phyloP scores from a whole-genome alignment of 2,329 filamentous ascomycete species.

The Penicillium sp. region DNA sequence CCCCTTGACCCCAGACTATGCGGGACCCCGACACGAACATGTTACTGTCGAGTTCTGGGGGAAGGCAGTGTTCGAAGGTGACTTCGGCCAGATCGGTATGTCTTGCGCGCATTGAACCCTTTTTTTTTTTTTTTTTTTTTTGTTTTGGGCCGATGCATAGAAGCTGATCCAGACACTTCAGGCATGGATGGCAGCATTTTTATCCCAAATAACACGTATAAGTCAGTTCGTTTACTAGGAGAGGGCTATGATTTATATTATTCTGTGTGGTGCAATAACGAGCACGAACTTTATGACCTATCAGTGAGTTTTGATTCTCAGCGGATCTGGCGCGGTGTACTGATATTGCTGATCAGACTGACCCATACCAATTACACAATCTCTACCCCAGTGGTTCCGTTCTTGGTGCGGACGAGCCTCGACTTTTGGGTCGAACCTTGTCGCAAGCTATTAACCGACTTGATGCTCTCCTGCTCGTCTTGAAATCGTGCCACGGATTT shows the following conservation, averaged over 20 bases:
- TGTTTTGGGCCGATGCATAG: too few relatives aligned
- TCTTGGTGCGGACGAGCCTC: not conserved
- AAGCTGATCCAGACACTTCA: conserved; percentile 4
- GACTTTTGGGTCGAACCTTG: conserved; percentile 23
- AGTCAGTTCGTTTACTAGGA: conserved; percentile 38
- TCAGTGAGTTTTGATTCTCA: conserved; percentile 18
- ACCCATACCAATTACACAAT: conserved; percentile 40
- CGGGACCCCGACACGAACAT: conserved; percentile 50
- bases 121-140: not conserved
- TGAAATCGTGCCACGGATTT: conserved; percentile 40
- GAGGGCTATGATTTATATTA: conserved; percentile 41
- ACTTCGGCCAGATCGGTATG: conserved; percentile 28
- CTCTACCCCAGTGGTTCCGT: conserved; percentile 19
- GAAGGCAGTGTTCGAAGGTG: conserved; percentile 29
- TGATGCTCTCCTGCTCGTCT: conserved; percentile 38
- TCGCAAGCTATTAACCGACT: conserved; percentile 27
- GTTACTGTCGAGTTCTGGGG: conserved; percentile 62
- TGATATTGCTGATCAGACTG: conserved; percentile 21
- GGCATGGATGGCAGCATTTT: conserved; percentile 17
- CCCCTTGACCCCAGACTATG: conserved; percentile 34
- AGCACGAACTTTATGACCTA: conserved; percentile 44
- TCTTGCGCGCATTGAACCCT: not conserved
- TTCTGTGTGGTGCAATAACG: conserved; percentile 43
- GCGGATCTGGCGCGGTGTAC: not conserved
- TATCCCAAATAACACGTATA: conserved; percentile 41